Evolutionary conservation across 805 yeast species (phyloP), one percentile per base, ranked within the genome.

Genomic region (Myxozyma monticola): DNA sequence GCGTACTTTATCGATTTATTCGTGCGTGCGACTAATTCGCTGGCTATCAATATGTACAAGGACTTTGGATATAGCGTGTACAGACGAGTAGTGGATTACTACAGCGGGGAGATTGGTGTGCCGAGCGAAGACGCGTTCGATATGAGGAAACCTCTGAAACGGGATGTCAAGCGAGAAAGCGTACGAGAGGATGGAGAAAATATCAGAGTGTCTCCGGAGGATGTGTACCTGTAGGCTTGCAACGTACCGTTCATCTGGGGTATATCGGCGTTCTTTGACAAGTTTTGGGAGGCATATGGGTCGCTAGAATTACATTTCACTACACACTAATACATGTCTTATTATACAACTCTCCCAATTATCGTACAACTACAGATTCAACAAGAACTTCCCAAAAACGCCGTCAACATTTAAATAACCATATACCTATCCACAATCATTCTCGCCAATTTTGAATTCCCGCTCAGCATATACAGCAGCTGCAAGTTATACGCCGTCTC

Each of bases 401-500:
- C 33, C 44, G 20, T 20, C 3, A 15, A 41, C 18, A 41, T 5
- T 37, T 35, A 49, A 14, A 49, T 18, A 9, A 49, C 54, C 22
- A 91, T 71, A 66, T 85, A 84, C 63, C 75, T 69, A 45, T 83
- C 84, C 69, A 88, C 81, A 18, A 90, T 65, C 33, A 71, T 68
- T 48, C 79, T 74, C 0, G 96, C 90, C 37, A 83, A 71, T 46
- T 69, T 69, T 10, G 79, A 70, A 63, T 90, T 90, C 3, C 95
- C 95, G 63, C 83, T 83, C 57, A 77, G 72, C 50, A 81, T 81
- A 67, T 88, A 91, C 21, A 91, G 84, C 60, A 84, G 73, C 28
- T 82, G 76, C 59, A 89, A 70, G 63, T 91, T 91, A 63, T 90
- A 88, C 1, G 97, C 97, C 0, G 96, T 86, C 57, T 88, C 96